Conservation (phyloP, 345 rosid species). For the Populus nigra region DNA sequence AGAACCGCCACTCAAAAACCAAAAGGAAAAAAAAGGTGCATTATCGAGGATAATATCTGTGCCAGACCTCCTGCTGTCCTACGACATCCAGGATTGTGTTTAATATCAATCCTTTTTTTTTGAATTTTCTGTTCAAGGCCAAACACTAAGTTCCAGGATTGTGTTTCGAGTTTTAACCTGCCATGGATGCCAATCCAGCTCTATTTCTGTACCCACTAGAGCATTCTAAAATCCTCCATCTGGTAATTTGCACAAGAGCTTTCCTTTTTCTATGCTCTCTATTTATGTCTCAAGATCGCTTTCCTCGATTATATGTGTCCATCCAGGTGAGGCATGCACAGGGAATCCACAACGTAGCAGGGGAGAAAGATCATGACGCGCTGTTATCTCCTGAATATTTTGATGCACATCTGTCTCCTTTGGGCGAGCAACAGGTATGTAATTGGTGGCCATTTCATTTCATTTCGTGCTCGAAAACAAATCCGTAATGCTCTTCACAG, state of each 20-base stretch:
- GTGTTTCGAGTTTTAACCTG: no score
- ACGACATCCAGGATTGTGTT: no score
- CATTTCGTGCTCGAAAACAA: no score
- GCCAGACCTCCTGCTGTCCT: no score
- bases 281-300: background rate
- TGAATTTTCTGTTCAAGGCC: no score
- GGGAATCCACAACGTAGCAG: slow-evolving; percentile 63
- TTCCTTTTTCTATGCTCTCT: background rate
- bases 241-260: slow-evolving; percentile 16
- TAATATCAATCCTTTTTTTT: no score
- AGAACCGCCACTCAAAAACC: no score
- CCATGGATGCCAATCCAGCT: slow-evolving; percentile 30
- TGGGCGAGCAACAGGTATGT: slow-evolving; percentile 55
- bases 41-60: no score
- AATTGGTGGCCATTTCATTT: no score
- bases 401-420: slow-evolving; percentile 58
- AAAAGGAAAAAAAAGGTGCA: no score
- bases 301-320: background rate
- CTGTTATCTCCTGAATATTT: slow-evolving; percentile 50
- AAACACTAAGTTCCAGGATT: no score
- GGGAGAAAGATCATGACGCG: slow-evolving; percentile 38
- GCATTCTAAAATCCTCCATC: slow-evolving; percentile 50
- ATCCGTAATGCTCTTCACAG: background rate
- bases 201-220: slow-evolving; percentile 42
- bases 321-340: slow-evolving; percentile 71